Evolutionary conservation across 805 yeast species (phyloP).

Genomic region (Tetrapisispora namnaoensis): DNA sequence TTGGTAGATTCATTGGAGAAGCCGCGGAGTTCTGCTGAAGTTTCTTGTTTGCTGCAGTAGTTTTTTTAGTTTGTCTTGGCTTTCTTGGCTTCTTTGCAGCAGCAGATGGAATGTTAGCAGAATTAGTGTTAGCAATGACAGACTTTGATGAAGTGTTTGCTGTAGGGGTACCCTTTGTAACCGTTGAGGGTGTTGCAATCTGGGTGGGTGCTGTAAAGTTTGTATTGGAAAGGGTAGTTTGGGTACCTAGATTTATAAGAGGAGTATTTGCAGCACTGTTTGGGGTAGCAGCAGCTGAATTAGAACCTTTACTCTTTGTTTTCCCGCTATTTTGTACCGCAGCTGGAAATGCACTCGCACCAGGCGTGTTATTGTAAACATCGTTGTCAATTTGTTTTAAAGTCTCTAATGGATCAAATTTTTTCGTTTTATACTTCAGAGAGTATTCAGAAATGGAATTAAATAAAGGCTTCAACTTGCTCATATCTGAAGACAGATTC

Average conservation of each 20-base stretch:
- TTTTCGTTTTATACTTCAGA: constrained; percentile 10
- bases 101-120: constrained; percentile 5
- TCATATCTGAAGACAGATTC: constrained; percentile 15
- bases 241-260: not conserved
- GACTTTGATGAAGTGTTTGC: constrained; percentile 7
- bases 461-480: constrained; percentile 18
- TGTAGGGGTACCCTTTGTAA: constrained; percentile 6
- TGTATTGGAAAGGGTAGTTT: not conserved
- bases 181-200: not conserved
- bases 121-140: not conserved
- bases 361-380: not conserved
- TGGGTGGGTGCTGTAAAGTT: not conserved
- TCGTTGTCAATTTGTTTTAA: constrained; percentile 2
- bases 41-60: constrained; percentile 2
- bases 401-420: constrained; percentile 20
- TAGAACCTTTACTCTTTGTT: not conserved
- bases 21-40: constrained; percentile 1
- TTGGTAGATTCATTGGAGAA: constrained; percentile 3
- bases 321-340: not conserved
- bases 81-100: constrained; percentile 22
- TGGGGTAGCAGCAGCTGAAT: constrained; percentile 5
- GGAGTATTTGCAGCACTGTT: constrained; percentile 2
- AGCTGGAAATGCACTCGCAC: not conserved
- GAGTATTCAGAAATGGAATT: constrained; percentile 19
- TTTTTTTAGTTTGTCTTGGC: constrained; percentile 17